A percentile compares a stretch with the other conserved stretches of the same genome.
Evolutionary conservation across 2,329 filamentous ascomycete species (phyloP).

Genomic region (Mycosphaerella arachidis): DNA sequence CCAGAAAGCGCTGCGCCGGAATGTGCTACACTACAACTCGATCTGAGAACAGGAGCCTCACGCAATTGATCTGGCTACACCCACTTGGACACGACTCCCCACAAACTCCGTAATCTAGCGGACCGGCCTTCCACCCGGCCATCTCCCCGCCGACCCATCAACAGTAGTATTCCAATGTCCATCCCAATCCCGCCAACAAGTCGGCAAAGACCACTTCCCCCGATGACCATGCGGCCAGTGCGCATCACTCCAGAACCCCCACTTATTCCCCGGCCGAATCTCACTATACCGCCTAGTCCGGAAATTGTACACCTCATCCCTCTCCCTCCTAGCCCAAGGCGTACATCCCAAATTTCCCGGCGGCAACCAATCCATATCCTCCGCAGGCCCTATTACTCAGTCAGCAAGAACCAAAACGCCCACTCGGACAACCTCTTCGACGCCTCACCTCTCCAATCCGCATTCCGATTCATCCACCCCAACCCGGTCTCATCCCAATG

Average conservation of each 20-base stretch:
- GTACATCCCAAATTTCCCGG: slow-evolving; percentile 24
- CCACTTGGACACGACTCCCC: neutral
- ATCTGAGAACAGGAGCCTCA: neutral
- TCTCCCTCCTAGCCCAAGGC: slow-evolving; percentile 19
- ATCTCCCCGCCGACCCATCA: slow-evolving; percentile 17
- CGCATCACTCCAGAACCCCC: slow-evolving; percentile 28
- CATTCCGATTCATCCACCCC: slow-evolving; percentile 9
- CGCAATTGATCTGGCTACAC: neutral
- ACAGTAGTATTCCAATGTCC: slow-evolving; percentile 30
- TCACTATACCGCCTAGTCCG: slow-evolving; percentile 25
- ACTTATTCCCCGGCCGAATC: slow-evolving; percentile 9
- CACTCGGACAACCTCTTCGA: neutral
- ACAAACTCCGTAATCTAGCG: neutral
- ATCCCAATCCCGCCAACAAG: slow-evolving; percentile 17
- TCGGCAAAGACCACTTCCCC: slow-evolving; percentile 21
- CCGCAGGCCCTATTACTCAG: slow-evolving; percentile 20
- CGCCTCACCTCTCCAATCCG: slow-evolving; percentile 34
- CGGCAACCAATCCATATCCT: slow-evolving; percentile 32
- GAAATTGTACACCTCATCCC: slow-evolving; percentile 28
- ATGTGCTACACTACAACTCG: too few relatives aligned
- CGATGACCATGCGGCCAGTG: slow-evolving; percentile 24
- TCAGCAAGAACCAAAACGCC: neutral
- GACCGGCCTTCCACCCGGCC: slow-evolving; percentile 24
- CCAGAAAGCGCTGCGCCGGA: too few relatives aligned
- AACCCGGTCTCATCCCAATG: slow-evolving; percentile 29